phyloP scores from a whole-genome alignment of 164 flowering plant species.

The Aristolochia contorta region DNA sequence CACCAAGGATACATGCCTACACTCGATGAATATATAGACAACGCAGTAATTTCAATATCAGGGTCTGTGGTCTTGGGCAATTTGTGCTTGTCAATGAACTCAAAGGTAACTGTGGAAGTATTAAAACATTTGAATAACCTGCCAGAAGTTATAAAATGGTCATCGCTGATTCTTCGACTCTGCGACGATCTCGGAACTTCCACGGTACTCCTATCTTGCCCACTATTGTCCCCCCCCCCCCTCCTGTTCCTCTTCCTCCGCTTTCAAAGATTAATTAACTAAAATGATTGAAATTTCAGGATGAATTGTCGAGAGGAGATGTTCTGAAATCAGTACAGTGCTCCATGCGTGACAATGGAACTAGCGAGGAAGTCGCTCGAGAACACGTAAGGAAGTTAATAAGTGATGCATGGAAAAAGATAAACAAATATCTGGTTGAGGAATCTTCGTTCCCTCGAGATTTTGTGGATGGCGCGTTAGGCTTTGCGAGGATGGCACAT shows the following conservation, averaged over 20 bases:
- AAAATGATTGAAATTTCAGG: too few species aligned
- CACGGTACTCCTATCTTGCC: conserved; percentile 6
- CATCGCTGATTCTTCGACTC: conserved; percentile 30
- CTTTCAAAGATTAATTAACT: too few species aligned
- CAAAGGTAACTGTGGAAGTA: neutral
- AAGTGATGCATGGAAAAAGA: conserved; percentile 12
- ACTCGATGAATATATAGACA: conserved; percentile 33
- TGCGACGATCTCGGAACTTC: conserved; percentile 32
- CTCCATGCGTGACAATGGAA: conserved; percentile 10
- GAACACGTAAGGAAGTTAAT: conserved; percentile 7
- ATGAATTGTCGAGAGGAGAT: conserved; percentile 11
- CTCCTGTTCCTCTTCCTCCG: too few species aligned
- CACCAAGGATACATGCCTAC: conserved; percentile 22
- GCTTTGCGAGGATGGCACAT: conserved; percentile 7
- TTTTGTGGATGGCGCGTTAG: conserved; percentile 4
- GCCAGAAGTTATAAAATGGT: conserved; percentile 14
- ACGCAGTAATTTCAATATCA: conserved; percentile 30
- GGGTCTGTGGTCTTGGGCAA: conserved; percentile 16
- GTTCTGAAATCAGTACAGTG: conserved; percentile 13
- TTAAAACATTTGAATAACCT: conserved; percentile 7
- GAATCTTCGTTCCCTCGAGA: conserved; percentile 5
- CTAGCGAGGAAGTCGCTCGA: conserved; percentile 8
- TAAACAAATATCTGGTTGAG: conserved; percentile 5
- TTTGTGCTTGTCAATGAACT: conserved; percentile 17
- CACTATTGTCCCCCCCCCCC: too few species aligned